Conservation (phyloP, 2,329 filamentous ascomycete species). For the Apiospora hydei region DNA sequence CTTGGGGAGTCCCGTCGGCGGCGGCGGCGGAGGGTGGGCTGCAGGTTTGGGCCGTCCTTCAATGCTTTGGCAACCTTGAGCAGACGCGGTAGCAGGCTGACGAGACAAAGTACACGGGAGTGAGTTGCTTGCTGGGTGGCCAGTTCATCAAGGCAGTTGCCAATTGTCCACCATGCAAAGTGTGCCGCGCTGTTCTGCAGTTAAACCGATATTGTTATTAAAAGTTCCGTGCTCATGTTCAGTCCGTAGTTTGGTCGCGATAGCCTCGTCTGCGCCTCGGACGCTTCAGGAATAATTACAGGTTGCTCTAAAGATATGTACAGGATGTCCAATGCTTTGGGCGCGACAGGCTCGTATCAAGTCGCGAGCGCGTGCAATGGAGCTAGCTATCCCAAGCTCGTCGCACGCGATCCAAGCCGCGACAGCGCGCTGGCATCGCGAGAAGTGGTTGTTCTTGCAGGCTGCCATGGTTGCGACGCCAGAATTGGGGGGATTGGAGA, state of each 20-base stretch:
- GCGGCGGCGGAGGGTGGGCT: not conserved
- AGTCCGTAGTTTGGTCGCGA: not conserved
- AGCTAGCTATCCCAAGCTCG: slow-evolving; percentile 13
- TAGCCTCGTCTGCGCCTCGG: slow-evolving; percentile 4
- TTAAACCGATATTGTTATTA: slow-evolving; percentile 21
- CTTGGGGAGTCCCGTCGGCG: not conserved
- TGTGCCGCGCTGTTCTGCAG: slow-evolving; percentile 13
- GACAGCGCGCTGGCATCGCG: not conserved
- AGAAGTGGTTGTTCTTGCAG: not conserved
- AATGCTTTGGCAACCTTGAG: not conserved
- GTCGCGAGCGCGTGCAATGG: slow-evolving; percentile 6
- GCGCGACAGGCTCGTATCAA: slow-evolving; percentile 6
- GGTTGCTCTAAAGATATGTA: slow-evolving; percentile 2
- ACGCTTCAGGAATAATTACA: slow-evolving; percentile 6
- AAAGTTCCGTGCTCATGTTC: not conserved
- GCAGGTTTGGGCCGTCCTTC: not conserved
- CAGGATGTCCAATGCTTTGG: not conserved
- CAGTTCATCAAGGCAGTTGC: slow-evolving; percentile 16
- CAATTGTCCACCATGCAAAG: not conserved
- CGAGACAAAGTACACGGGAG: not conserved
- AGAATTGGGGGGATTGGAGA: not conserved
- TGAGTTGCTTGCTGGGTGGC: slow-evolving; percentile 3
- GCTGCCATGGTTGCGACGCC: not conserved
- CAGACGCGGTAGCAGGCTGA: not conserved
- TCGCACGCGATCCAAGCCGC: not conserved